These are phyloP conservation scores for Starmerella scarabaei DNA, from an alignment of 805 yeast species.

Conservation along the genomic window DNA sequence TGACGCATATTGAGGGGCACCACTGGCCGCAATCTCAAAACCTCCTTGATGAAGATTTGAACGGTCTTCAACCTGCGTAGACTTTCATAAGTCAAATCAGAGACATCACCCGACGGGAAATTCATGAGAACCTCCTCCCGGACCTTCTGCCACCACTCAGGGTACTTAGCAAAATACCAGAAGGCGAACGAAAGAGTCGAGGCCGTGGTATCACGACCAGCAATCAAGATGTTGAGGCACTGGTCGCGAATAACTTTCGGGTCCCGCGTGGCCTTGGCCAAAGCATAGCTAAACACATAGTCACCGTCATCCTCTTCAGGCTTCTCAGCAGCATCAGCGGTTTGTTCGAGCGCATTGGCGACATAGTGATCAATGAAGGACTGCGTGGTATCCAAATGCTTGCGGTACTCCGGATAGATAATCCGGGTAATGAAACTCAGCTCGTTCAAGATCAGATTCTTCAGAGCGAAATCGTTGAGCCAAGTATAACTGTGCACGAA, in stretches of 20 bases:
- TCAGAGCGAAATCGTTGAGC: constrained; percentile 8
- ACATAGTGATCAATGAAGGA: constrained; percentile 32
- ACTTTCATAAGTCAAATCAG: constrained; percentile 29
- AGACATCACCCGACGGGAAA: constrained; percentile 18
- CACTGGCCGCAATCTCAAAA: constrained; percentile 35
- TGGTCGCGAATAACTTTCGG: constrained; percentile 36
- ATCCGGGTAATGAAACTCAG: constrained; percentile 9
- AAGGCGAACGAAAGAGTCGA: constrained; percentile 33
- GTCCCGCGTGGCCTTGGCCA: constrained; percentile 35
- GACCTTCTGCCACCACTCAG: constrained; percentile 29
- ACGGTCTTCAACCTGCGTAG: constrained; percentile 34
- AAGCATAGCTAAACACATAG: constrained; percentile 35
- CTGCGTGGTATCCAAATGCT: constrained; percentile 25
- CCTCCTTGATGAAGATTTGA: constrained; percentile 34
- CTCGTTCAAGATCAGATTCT: constrained; percentile 7
- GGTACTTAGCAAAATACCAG: constrained; percentile 33
- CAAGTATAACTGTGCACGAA: constrained; percentile 20
- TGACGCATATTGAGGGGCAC: constrained; percentile 36
- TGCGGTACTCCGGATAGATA: constrained; percentile 24
- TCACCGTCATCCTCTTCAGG: constrained; percentile 21
- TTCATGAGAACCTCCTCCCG: constrained; percentile 22
- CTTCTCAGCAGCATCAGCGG: constrained; percentile 1
- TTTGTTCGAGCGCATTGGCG: constrained; percentile 26
- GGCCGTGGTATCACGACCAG: constrained; percentile 42
- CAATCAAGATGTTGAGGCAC: constrained; percentile 35